Conservation (phyloP, 257 asterid species). For the Pogostemon cablin region DNA sequence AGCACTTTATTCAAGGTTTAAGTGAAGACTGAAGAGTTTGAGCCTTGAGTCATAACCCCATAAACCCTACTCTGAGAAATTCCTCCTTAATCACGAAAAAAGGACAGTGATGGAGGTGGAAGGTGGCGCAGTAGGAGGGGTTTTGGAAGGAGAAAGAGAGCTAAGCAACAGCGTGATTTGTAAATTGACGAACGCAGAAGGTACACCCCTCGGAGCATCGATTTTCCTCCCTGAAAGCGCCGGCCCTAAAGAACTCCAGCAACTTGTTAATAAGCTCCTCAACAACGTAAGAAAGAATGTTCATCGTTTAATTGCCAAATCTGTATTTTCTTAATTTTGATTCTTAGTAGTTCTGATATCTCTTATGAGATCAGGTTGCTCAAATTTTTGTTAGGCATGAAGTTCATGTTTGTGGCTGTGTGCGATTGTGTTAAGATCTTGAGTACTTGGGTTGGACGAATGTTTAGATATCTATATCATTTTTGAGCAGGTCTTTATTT, state of each 20-base stretch:
- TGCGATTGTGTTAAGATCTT: background rate
- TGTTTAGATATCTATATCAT: background rate
- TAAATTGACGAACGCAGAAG: conserved; percentile 71
- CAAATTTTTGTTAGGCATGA: background rate
- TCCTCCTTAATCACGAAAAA: background rate
- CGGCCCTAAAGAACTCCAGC: conserved; percentile 85
- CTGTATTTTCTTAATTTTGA: background rate
- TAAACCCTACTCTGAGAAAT: conserved; percentile 1
- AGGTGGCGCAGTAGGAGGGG: conserved; percentile 21
- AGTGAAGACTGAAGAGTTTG: too few relatives aligned
- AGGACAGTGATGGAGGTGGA: conserved; percentile 44
- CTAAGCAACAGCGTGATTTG: conserved; percentile 66
- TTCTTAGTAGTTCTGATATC: background rate
- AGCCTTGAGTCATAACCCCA: background rate
- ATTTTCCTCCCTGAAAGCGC: conserved; percentile 76
- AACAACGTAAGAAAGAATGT: conserved; percentile 56
- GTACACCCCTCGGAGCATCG: conserved; percentile 63
- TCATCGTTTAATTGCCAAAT: background rate
- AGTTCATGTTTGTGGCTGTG: conserved; percentile 2
- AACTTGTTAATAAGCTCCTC: conserved; percentile 74
- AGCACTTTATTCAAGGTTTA: too few relatives aligned
- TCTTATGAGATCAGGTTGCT: background rate
- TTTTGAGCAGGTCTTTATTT: background rate
- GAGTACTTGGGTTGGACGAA: background rate
- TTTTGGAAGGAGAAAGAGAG: conserved; percentile 51